Percentiles rank a stretch among this genome's conserved stretches.
Conservation (phyloP, 73 alveolate genomes). For the Paramecium sexaurelia region DNA sequence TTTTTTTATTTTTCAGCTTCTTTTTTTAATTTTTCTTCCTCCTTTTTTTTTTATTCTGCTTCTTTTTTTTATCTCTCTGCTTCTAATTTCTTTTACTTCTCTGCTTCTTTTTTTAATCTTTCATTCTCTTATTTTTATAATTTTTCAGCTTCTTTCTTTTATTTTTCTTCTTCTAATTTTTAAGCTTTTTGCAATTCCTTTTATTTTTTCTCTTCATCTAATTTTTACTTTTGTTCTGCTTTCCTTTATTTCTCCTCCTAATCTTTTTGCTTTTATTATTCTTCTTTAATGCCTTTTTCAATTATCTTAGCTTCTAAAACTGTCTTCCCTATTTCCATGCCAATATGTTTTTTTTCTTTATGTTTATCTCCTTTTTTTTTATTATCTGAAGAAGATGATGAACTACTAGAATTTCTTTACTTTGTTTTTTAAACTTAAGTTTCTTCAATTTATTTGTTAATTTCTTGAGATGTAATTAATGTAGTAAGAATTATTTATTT, state of each 20-base stretch:
- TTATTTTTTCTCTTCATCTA: background rate
- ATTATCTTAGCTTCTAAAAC: background rate
- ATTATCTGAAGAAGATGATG: background rate
- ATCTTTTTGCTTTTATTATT: background rate
- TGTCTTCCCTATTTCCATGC: background rate
- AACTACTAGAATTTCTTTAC: background rate
- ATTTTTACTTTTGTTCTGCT: background rate
- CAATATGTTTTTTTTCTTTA: background rate
- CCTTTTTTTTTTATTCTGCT: background rate
- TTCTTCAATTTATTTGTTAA: background rate
- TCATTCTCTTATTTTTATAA: background rate
- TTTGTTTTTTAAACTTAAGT: background rate
- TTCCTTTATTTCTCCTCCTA: background rate
- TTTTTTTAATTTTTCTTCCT: background rate
- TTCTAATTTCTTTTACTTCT: background rate
- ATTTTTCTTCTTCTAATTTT: background rate
- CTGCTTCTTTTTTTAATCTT: background rate
- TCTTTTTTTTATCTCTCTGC: background rate
- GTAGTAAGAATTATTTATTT: background rate
- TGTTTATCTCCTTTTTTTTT: background rate
- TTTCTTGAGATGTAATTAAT: background rate
- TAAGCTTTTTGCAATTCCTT: background rate
- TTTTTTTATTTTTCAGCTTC: constrained; percentile 21
- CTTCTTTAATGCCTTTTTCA: background rate
- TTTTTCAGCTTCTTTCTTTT: constrained; percentile 27